These are phyloP conservation scores for Sutorius australiensis DNA, from an alignment of 768 basidiomycete genomes.

Conservation along the genomic window DNA sequence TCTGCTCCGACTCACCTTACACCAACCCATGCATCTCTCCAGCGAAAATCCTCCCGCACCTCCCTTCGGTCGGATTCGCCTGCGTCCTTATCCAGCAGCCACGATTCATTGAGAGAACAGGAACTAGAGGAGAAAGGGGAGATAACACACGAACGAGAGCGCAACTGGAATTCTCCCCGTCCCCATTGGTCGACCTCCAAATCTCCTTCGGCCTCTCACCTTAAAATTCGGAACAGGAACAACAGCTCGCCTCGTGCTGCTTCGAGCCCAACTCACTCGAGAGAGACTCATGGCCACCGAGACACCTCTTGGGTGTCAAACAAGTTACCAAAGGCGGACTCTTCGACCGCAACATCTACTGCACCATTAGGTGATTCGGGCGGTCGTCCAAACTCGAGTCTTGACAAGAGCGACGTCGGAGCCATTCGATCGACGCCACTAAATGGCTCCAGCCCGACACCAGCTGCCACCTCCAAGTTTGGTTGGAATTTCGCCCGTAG, in stretches of 20 bases:
- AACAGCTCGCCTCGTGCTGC: conserved; percentile 14
- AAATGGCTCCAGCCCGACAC: conserved; percentile 9
- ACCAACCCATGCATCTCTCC: conserved; percentile 29
- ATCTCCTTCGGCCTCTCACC: conserved; percentile 15
- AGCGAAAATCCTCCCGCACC: conserved; percentile 33
- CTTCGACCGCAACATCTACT: not conserved
- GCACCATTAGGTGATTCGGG: not conserved
- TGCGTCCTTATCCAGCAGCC: conserved; percentile 35
- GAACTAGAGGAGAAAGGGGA: conserved; percentile 33
- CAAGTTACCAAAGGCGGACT: conserved; percentile 3
- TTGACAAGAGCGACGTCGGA: not conserved
- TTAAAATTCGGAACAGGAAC: not conserved
- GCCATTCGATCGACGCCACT: not conserved
- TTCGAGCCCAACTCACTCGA: conserved; percentile 16
- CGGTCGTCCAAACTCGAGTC: not conserved
- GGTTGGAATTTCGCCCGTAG: conserved; percentile 41
- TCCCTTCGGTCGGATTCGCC: conserved; percentile 43
- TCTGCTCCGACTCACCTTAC: conserved; percentile 37
- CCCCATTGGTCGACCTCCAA: conserved; percentile 46
- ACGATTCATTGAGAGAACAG: conserved; percentile 32
- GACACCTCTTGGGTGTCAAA: conserved; percentile 1
- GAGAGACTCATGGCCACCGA: conserved; percentile 8
- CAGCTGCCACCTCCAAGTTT: conserved; percentile 29
- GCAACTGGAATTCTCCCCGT: conserved; percentile 69
- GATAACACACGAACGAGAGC: conserved; percentile 50